phyloP scores from a whole-genome alignment of 805 yeast genomes.

The Metschnikowia cubensis region DNA sequence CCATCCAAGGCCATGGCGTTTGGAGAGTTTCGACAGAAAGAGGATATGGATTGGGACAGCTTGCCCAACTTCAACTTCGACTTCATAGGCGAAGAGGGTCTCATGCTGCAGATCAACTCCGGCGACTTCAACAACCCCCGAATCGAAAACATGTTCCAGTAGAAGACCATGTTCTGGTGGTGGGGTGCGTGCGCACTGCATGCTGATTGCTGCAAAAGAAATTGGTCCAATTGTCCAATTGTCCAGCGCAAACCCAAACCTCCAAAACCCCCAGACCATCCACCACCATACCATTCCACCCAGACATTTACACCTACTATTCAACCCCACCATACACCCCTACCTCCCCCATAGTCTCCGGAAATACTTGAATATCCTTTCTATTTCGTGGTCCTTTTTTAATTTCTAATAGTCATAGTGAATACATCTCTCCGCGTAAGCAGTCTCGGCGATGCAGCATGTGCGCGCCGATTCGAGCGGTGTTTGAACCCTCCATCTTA shows the following conservation, averaged over 20 bases:
- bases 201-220: neutral
- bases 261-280: neutral
- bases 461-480: slow-evolving; percentile 1
- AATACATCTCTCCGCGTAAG: neutral
- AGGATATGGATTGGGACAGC: slow-evolving; percentile 18
- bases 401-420: too few species aligned
- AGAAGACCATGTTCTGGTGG: neutral
- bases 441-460: neutral
- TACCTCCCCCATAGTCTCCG: too few species aligned
- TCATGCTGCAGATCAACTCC: slow-evolving; percentile 22
- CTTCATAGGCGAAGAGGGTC: slow-evolving; percentile 25
- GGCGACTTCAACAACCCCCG: slow-evolving; percentile 14
- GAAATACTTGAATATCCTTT: too few species aligned
- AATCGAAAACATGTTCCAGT: slow-evolving; percentile 25
- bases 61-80: slow-evolving; percentile 29
- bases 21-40: slow-evolving; percentile 1
- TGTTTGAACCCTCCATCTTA: neutral
- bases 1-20: neutral
- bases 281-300: too few species aligned
- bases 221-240: neutral
- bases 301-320: too few species aligned
- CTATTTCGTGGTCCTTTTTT: too few species aligned
- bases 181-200: neutral
- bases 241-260: neutral
- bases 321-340: too few species aligned